Evolutionary conservation across 2,329 filamentous ascomycete species (phyloP), one percentile per base, ranked within the genome.

Genomic region (Venturiaceae sp.): DNA sequence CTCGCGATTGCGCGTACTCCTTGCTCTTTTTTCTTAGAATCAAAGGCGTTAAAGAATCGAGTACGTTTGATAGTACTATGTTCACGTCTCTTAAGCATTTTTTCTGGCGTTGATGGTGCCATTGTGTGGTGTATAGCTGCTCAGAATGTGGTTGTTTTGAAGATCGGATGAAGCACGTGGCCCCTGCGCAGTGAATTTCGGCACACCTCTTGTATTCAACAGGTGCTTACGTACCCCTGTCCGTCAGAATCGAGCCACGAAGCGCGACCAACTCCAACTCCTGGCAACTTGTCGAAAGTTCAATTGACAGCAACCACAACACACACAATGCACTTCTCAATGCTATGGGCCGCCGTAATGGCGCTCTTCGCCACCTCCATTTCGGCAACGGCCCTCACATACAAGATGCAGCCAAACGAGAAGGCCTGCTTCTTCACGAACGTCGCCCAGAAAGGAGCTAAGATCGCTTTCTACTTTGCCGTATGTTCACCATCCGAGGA

Each of bases 381-480:
- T 57, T 85, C 88, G 57, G 91, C 90, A 37, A 99, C 94, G 4
- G 92, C 94, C 41, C 81, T 99, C 69, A 99, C 94, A 53, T 99
- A 96, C 80, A 90, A 92, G 75, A 81, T 99, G 52, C 77, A 81
- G 56, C 88, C 94, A 55, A 89, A 95, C 77, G 94, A 97, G 80
- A 91, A 89, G 75, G 90, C 94, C 61, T 99, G 94, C 79, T 99
- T 99, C 83, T 96, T 88, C 73, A 83, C 89, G 59, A 78, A 84
- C 65, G 86, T 92, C 58, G 84, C 91, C 63, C 83, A 88, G 71
- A 81, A 83, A 71, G 86, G 86, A 66, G 84, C 88, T 67, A 99
- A 99, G 83, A 80, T 99, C 65, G 92, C 94, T 54, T 99, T 99
- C 71, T 99, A 99, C 79, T 99, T 99, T 76, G 95, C 94, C 61